A percentile compares a stretch with the other conserved stretches of the same genome.
phyloP scores from a whole-genome alignment of 768 basidiomycete genomes.

The Piloderma croceum region DNA sequence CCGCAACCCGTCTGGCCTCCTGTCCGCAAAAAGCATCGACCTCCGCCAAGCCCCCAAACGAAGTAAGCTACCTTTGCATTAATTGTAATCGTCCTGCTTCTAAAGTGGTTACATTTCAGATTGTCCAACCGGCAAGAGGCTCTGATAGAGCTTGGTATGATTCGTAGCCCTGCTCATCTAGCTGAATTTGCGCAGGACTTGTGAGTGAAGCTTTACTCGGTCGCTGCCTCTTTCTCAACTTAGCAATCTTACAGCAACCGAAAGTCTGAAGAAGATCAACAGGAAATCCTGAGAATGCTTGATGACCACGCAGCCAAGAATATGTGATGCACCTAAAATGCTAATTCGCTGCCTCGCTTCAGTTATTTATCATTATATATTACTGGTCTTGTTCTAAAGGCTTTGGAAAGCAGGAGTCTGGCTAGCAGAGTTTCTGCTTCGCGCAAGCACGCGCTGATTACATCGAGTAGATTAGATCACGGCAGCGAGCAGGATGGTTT shows the following conservation, averaged over 20 bases:
- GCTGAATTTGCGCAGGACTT: constrained; percentile 58
- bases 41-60: constrained; percentile 39
- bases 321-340: no score
- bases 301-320: constrained; percentile 36
- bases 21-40: constrained; percentile 49
- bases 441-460: no score
- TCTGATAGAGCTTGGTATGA: constrained; percentile 56
- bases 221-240: neutral
- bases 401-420: no score
- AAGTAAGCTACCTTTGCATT: constrained; percentile 35
- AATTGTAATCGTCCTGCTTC: neutral
- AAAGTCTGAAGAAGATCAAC: constrained; percentile 37
- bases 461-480: no score
- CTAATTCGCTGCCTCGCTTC: no score
- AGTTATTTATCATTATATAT: no score
- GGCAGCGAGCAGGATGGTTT: no score
- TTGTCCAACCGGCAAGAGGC: constrained; percentile 51
- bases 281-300: constrained; percentile 35
- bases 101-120: constrained; percentile 27
- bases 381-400: no score
- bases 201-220: constrained; percentile 35
- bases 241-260: constrained; percentile 26
- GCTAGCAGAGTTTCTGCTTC: no score
- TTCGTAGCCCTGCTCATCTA: constrained; percentile 47
- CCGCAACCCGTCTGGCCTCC: constrained; percentile 61